A percentile compares a stretch with the other conserved stretches of the same genome.
These are phyloP conservation scores for Tulasnella calospora DNA, from an alignment of 768 basidiomycete genomes.

Conservation along the genomic window DNA sequence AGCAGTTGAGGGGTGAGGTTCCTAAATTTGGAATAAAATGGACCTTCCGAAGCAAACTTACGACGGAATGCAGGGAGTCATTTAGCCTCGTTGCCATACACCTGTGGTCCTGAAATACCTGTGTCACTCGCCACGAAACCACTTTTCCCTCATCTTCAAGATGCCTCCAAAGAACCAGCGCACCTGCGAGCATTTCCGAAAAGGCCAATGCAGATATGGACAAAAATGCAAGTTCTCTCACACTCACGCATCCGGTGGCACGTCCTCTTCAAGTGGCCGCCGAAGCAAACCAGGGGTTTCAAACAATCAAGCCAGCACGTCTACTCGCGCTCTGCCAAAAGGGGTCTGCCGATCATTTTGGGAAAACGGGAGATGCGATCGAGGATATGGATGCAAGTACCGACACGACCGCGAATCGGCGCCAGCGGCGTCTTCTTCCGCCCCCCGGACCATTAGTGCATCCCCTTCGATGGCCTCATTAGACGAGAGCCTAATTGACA, in stretches of 20 bases:
- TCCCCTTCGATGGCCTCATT: not conserved
- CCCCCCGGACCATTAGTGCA: not conserved
- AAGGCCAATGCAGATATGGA: not conserved
- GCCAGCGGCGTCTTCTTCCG: not conserved
- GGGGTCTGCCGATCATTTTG: conserved; percentile 50
- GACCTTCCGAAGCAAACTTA: not conserved
- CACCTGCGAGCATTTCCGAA: not conserved
- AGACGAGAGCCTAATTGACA: not conserved
- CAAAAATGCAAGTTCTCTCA: not conserved
- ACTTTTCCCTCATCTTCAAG: conserved; percentile 30
- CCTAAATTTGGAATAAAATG: not conserved
- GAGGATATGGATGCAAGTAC: conserved; percentile 46
- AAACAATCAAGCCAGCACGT: not conserved
- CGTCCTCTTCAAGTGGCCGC: conserved; percentile 29
- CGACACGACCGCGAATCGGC: conserved; percentile 35
- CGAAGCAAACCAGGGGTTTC: not conserved
- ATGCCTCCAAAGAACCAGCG: conserved; percentile 20
- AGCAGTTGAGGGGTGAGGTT: not conserved
- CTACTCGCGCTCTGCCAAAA: conserved; percentile 30
- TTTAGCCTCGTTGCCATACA: conserved; percentile 38
- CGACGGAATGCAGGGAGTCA: conserved; percentile 41
- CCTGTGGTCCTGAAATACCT: conserved; percentile 42
- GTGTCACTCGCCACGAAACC: conserved; percentile 44
- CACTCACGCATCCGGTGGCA: not conserved
- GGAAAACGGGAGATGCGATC: conserved; percentile 45